Evolutionary conservation across 1,284 basidiomycete species (phyloP).

Genomic region (Marasmius oreades): DNA sequence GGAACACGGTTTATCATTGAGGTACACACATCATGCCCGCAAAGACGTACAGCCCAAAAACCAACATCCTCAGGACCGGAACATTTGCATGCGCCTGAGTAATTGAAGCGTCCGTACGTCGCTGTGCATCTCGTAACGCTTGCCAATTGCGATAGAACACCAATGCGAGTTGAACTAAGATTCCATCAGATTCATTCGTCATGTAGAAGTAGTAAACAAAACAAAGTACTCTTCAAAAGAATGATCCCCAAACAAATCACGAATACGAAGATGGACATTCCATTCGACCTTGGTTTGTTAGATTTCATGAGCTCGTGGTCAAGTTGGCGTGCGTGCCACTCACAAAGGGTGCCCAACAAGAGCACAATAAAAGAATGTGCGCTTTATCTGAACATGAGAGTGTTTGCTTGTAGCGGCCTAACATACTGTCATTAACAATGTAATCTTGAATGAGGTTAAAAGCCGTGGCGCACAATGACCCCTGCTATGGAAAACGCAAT

Average conservation of each 20-base stretch:
- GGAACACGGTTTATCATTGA: neutral
- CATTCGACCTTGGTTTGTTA: slow-evolving; percentile 20
- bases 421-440: neutral
- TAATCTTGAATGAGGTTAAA: neutral
- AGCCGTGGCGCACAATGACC: slow-evolving; percentile 22
- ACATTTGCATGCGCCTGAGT: slow-evolving; percentile 1
- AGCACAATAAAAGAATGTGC: slow-evolving; percentile 31
- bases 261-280: slow-evolving; percentile 29
- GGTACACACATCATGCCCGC: slow-evolving; percentile 15
- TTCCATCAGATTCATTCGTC: neutral
- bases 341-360: slow-evolving; percentile 23
- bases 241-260: slow-evolving; percentile 28
- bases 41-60: slow-evolving; percentile 14
- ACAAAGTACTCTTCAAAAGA: slow-evolving; percentile 26
- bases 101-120: neutral
- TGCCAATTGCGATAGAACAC: slow-evolving; percentile 18
- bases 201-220: slow-evolving; percentile 9
- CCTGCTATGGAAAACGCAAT: slow-evolving; percentile 27
- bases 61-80: slow-evolving; percentile 8
- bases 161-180: slow-evolving; percentile 26
- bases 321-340: slow-evolving; percentile 9
- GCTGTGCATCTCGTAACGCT: slow-evolving; percentile 7
- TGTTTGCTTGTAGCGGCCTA: neutral
- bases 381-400: neutral
- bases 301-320: neutral